Base-by-base conservation (phyloP, 2,329 filamentous ascomycete species). In the Pestalotiopsis sp. region DNA sequence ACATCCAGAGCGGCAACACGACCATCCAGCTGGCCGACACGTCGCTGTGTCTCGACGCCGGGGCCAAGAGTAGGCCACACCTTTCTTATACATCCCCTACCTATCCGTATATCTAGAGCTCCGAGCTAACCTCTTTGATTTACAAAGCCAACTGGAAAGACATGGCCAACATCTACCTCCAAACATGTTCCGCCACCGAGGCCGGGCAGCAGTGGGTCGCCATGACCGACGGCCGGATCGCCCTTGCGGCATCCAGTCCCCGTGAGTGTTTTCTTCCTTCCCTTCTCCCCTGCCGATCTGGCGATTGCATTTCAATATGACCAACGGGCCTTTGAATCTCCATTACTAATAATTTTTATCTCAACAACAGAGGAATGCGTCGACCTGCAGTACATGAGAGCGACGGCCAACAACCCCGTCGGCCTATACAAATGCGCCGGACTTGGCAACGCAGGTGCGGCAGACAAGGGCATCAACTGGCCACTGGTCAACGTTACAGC, bases 401-500 rank as follows among this genome's bases (percentile, higher is more conserved):
- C 81, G 17, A 78, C 77, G n/a, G 76, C 76, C 63, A 81, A 81
- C 74, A 82, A 82, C 75, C 77, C 79, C 0, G 80, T 82, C 38
- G 81, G 80, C 25, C 73, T 82, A 39, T 82, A 80, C 69, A 76
- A 67, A 66, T 82, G 81, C 60, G 80, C 79, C 0, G 81, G 81
- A 1, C 71, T 82, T 23, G 80, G 79, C 12, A 80, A 80, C 69
- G 77, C 70, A 0, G 81, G 81, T 1, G 81, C 81, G 0, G 79
- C 72, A 9, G 81, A 82, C 72, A 80, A 80, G 72, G 81, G 81
- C 3, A 82, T 82, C 70, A 82, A 82, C 74, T 82, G 78, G 79
- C 77, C 80, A 6, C 75, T 82, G 20, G 74, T 74, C 31, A 75
- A 79, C 17, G 79, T 69, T 2, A 76, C 76, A 38, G 59, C 59